Evolutionary conservation across 768 basidiomycete genomes (phyloP), one percentile per base, ranked within the genome.

Genomic region (Agrocybe pediades): DNA sequence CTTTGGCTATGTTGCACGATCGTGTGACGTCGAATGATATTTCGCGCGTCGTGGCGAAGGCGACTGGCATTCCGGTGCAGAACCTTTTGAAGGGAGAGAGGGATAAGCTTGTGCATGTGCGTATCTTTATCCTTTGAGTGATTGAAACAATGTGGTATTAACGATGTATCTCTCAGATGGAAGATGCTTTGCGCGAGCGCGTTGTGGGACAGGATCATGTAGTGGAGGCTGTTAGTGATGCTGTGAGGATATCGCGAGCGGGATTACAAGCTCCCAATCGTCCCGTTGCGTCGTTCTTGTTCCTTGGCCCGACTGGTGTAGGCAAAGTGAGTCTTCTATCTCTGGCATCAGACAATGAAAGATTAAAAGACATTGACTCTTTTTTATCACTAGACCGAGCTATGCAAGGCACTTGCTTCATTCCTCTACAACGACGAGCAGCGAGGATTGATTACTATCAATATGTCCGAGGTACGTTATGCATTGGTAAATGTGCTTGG

Each of bases 391-490:
- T 67, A 92, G 88, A 96, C 94, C 0, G 93, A 94, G 60, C 77
- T 97, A 6, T 89, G 88, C 65, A 97, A 97, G 69, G 85, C 90
- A 0, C 79, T 98, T 11, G 93, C 95, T 0, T 80, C 78, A 0
- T 97, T 97, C 78, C 66, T 98, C 53, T 97, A 92, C 73, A 88
- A 93, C 55, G 91, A 95, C 57, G 92, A 95, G 64, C 85, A 88
- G 53, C 76, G 89, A 40, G 94, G 91, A 9, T 64, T 96, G 49
- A 92, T 95, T 58, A 90, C 87, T 54, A 92, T 96, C 65, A 95
- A 97, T 61, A 95, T 96, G 92, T 90, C 90, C n/a, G 92, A 97
- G 73, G 75, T 69, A n/a, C n/a, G n/a, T n/a, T n/a, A n/a, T n/a
- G n/a, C n/a, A n/a, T n/a, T n/a, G n/a, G n/a, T n/a, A n/a, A n/a